These are phyloP conservation scores for Neurospora sp. DNA, from an alignment of 2,329 filamentous ascomycete genomes.

Conservation along the genomic window DNA sequence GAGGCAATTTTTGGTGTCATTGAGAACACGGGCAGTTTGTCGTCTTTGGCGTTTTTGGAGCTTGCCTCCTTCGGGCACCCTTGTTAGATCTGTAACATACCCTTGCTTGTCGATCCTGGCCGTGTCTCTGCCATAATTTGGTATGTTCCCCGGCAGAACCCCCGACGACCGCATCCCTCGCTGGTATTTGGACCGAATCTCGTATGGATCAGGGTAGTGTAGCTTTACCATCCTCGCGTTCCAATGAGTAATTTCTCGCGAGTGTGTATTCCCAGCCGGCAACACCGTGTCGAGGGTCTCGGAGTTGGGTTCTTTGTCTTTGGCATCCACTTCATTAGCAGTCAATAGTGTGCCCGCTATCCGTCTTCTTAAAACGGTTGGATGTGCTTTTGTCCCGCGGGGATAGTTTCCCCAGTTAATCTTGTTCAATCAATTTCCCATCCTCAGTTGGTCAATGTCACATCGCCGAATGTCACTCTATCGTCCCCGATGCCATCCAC, in stretches of 20 bases:
- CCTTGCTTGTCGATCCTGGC: conserved; percentile 17
- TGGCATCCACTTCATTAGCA: neutral
- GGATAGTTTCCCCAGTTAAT: neutral
- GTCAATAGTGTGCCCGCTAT: neutral
- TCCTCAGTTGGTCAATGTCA: neutral
- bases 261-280: neutral
- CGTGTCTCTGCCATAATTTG: conserved; percentile 18
- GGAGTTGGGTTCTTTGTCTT: neutral
- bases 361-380: neutral
- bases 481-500: conserved; percentile 6
- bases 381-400: neutral
- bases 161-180: neutral
- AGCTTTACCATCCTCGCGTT: neutral
- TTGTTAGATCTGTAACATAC: conserved; percentile 19
- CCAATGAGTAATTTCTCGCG: neutral
- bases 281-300: neutral
- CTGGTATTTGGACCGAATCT: neutral
- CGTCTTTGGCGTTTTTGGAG: conserved; percentile 1
- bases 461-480: conserved; percentile 10
- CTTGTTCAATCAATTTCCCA: neutral
- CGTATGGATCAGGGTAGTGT: neutral
- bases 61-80: conserved; percentile 9
- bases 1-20: neutral
- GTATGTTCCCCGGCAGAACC: neutral
- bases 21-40: neutral